Base-by-base conservation (phyloP, 2,329 filamentous ascomycete genomes). In the Sclerotinia spermophila region DNA sequence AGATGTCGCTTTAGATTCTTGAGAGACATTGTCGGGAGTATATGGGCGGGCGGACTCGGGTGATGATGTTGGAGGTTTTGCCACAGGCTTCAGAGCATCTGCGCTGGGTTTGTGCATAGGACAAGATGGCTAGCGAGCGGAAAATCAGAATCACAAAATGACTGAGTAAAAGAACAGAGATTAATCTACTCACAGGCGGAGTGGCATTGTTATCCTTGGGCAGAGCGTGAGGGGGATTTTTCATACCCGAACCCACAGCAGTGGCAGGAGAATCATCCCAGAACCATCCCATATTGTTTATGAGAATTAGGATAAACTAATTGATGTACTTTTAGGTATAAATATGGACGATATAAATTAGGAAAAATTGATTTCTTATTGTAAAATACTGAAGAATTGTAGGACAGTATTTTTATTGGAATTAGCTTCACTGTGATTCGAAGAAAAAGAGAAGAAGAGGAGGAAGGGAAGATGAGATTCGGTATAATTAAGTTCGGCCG, bases 21-120 rank as follows among this genome's bases (percentile, higher is more conserved):
- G 69, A 3, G 74, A 68, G 19, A 48, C 42, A 33, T 77, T 71
- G 77, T 76, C 65, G 73, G 79, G 73, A 73, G 77, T 77, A 75
- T 79, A 74, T 74, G 73, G 76, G 75, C 78, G 78, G 70, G 76
- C 73, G 69, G 77, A 71, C 72, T 79, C 77, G 68, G 78, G 74
- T n/a, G 79, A 72, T 68, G 76, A 72, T 48, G 72, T 71, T 27
- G 71, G 70, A 44, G 73, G 70, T 73, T 77, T 75, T 71, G 80
- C 71, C 67, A 77, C 75, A 73, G 68, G 65, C 42, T 69, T 64
- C 17, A 51, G 79, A 69, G 75, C 72, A 75, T 73, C 74, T 77
- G 73, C 45, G 80, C 71, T 60, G 79, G 72, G 65, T 80, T 86
- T 84, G 80, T 92, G 89, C 89, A 92, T 92, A 24, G 90, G 90